Evolutionary conservation across 1,284 basidiomycete species (phyloP).

Genomic region (Chalciporus piperatoides): DNA sequence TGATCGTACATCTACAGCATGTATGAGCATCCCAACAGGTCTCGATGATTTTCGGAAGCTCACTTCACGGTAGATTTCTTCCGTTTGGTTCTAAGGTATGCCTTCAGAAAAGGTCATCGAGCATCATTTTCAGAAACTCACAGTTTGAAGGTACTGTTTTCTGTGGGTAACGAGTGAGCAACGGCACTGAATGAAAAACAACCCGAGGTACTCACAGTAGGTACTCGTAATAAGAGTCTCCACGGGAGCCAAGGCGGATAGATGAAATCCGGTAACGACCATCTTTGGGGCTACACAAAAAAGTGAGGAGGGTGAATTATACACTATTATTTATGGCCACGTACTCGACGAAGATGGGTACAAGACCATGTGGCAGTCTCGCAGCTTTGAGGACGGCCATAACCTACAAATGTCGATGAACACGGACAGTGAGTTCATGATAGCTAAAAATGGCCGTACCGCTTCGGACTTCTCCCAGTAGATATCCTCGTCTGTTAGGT

Average conservation of each 20-base stretch:
- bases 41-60: conserved; percentile 17
- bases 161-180: conserved; percentile 35
- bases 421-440: not conserved
- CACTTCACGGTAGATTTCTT: conserved; percentile 76
- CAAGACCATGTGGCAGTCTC: conserved; percentile 68
- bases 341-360: conserved; percentile 83
- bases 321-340: conserved; percentile 7
- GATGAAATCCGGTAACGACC: conserved; percentile 74
- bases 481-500: conserved; percentile 69
- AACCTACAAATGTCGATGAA: conserved; percentile 43
- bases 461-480: conserved; percentile 85
- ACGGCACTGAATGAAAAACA: not conserved
- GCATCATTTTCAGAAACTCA: conserved; percentile 31
- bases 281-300: conserved; percentile 47
- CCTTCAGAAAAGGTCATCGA: conserved; percentile 5
- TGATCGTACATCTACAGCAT: conserved; percentile 75
- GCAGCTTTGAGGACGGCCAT: conserved; percentile 68
- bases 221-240: conserved; percentile 96
- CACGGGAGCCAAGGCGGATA: conserved; percentile 88
- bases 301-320: conserved; percentile 10
- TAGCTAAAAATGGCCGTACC: conserved; percentile 36
- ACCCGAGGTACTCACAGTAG: conserved; percentile 54
- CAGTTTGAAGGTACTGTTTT: conserved; percentile 80
- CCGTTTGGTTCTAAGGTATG: conserved; percentile 60
- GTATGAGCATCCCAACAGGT: conserved; percentile 2